Conservation (phyloP, 768 basidiomycete species). For the Tephrocybe sp. region DNA sequence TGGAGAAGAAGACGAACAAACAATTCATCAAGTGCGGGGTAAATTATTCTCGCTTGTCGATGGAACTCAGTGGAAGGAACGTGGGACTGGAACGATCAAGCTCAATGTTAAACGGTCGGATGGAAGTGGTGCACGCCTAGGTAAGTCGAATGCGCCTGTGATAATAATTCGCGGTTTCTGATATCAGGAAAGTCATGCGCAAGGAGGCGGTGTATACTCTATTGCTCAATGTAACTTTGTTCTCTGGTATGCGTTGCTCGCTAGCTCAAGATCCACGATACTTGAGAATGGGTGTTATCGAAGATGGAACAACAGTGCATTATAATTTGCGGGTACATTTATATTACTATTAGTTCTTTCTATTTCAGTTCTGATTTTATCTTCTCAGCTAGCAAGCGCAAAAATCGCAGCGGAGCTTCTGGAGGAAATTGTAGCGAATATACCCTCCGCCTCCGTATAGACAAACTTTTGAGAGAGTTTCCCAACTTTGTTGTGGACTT, state of each 20-base stretch:
- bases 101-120: slow-evolving; percentile 67
- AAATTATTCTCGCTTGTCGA: slow-evolving; percentile 66
- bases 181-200: slow-evolving; percentile 63
- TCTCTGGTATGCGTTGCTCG: slow-evolving; percentile 74
- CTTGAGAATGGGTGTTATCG: slow-evolving; percentile 72
- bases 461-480: neutral
- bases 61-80: slow-evolving; percentile 75
- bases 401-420: slow-evolving; percentile 72
- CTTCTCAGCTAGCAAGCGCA: slow-evolving; percentile 57
- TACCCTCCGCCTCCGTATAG: slow-evolving; percentile 29
- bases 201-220: slow-evolving; percentile 81
- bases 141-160: slow-evolving; percentile 36
- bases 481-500: slow-evolving; percentile 3
- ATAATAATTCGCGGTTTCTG: neutral
- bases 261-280: slow-evolving; percentile 80
- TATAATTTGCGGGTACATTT: slow-evolving; percentile 72
- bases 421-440: slow-evolving; percentile 52
- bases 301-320: slow-evolving; percentile 57
- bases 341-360: slow-evolving; percentile 11
- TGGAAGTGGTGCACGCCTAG: slow-evolving; percentile 67
- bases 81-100: slow-evolving; percentile 69
- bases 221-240: slow-evolving; percentile 72
- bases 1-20: slow-evolving; percentile 83
- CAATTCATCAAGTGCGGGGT: slow-evolving; percentile 72
- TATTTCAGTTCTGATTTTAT: slow-evolving; percentile 7